These are phyloP conservation scores for Allium cepa DNA, from an alignment of 106 monocot genomes.

Conservation along the genomic window DNA sequence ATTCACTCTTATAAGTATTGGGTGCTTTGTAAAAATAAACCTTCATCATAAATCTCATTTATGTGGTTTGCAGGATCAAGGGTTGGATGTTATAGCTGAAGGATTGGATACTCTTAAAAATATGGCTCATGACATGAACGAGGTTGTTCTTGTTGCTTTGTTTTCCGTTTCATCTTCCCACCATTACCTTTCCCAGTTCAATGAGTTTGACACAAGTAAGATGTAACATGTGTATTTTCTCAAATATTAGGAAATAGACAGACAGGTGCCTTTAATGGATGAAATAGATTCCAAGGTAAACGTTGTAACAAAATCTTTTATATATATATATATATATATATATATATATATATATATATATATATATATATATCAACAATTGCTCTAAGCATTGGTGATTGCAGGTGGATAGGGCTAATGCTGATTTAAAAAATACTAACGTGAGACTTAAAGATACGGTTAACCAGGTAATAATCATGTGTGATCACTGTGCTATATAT, in stretches of 20 bases:
- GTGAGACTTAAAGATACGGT: conserved; percentile 93
- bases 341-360: too few relatives aligned
- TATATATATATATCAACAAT: too few relatives aligned
- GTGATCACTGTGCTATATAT: too few relatives aligned
- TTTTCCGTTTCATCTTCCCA: too few relatives aligned
- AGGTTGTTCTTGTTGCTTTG: conserved; percentile 32
- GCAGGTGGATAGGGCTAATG: conserved; percentile 63
- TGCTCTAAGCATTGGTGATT: neutral
- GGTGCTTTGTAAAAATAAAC: too few relatives aligned
- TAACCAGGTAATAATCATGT: conserved; percentile 43
- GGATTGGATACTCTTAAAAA: conserved; percentile 91
- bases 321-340: too few relatives aligned
- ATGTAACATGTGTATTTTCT: neutral
- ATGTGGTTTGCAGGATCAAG: conserved; percentile 8
- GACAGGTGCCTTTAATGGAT: conserved; percentile 95
- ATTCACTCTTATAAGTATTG: too few relatives aligned
- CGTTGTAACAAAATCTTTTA: too few relatives aligned
- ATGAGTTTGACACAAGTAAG: neutral
- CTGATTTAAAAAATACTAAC: conserved; percentile 95
- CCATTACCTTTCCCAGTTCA: too few relatives aligned
- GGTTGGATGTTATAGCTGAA: conserved; percentile 82
- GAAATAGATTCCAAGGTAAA: conserved; percentile 71
- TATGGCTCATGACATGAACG: conserved; percentile 97
- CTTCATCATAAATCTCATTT: neutral
- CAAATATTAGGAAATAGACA: conserved; percentile 72